Conservation (phyloP, 2,329 filamentous ascomycete species). For the Rosellinia necatrix region DNA sequence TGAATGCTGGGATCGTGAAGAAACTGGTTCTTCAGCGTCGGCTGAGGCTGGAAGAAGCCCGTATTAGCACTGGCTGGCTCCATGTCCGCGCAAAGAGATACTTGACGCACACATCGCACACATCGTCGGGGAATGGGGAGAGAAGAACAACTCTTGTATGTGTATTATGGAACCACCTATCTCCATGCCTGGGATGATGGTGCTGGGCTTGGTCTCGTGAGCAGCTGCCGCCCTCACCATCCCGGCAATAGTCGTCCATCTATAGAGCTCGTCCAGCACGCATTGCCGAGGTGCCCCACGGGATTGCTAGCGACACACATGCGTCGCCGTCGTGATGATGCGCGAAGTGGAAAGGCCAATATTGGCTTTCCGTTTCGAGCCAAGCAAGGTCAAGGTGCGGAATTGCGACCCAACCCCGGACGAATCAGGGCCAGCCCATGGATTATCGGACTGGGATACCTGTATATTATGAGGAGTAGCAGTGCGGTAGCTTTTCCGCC, state of each 20-base stretch:
- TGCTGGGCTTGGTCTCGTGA: background rate
- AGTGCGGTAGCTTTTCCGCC: slow-evolving; percentile 20
- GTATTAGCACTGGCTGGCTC: slow-evolving; percentile 39
- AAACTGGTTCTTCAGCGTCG: slow-evolving; percentile 31
- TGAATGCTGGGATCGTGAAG: slow-evolving; percentile 29
- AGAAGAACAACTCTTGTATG: no score
- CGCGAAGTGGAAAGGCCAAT: background rate
- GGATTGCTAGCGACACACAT: slow-evolving; percentile 12
- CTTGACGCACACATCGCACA: background rate
- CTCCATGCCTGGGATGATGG: no score
- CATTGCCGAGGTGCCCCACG: slow-evolving; percentile 24
- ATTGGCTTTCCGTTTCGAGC: slow-evolving; percentile 18
- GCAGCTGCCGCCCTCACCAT: background rate
- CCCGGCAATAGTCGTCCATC: slow-evolving; percentile 2
- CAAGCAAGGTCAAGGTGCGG: slow-evolving; percentile 3
- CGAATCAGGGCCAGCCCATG: background rate
- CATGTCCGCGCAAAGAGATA: slow-evolving; percentile 20
- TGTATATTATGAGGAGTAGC: no score
- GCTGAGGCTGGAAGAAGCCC: slow-evolving; percentile 31
- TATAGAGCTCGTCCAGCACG: background rate
- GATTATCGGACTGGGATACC: no score
- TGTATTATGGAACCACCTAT: no score
- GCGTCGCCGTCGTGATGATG: background rate
- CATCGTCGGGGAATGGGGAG: no score
- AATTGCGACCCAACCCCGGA: slow-evolving; percentile 1